Evolutionary conservation across 768 basidiomycete species (phyloP).

Genomic region (Tremella yokohamensis): DNA sequence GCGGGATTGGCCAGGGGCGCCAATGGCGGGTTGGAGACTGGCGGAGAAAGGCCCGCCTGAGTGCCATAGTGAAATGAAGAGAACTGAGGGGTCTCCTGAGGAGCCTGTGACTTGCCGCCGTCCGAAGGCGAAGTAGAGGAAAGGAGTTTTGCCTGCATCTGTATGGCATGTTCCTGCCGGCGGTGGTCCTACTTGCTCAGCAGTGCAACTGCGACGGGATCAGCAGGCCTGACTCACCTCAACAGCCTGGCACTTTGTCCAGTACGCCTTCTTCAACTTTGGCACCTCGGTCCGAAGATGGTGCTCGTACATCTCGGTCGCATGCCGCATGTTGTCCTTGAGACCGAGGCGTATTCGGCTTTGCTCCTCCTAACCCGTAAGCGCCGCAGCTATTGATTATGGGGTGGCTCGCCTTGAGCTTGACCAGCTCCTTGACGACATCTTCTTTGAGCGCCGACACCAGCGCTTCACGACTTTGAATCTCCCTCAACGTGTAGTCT

Average conservation of each 20-base stretch:
- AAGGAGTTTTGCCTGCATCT: conserved; percentile 47
- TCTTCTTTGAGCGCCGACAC: conserved; percentile 66
- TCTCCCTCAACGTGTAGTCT: conserved; percentile 82
- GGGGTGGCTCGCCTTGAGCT: conserved; percentile 56
- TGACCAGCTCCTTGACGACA: conserved; percentile 66
- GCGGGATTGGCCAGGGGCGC: conserved; percentile 31
- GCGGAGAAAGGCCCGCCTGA: conserved; percentile 22
- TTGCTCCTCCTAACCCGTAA: conserved; percentile 67
- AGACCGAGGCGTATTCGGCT: conserved; percentile 86
- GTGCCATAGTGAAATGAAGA: conserved; percentile 1
- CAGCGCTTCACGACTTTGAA: conserved; percentile 76
- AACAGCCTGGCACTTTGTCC: conserved; percentile 79
- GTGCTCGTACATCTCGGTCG: conserved; percentile 70
- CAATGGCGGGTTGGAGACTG: conserved; percentile 15
- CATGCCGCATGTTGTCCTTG: conserved; percentile 83
- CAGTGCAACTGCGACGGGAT: not conserved
- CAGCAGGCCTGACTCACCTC: conserved; percentile 58
- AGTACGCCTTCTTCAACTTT: conserved; percentile 71
- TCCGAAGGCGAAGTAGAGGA: conserved; percentile 25
- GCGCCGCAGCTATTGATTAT: not conserved
- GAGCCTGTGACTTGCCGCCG: conserved; percentile 26
- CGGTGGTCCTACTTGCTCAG: conserved; percentile 42
- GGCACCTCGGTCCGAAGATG: conserved; percentile 76
- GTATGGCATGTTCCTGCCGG: conserved; percentile 48
- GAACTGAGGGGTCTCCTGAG: conserved; percentile 28